These are phyloP conservation scores for Annulohypoxylon truncatum DNA, from an alignment of 2,329 filamentous ascomycete species.

Conservation along the genomic window DNA sequence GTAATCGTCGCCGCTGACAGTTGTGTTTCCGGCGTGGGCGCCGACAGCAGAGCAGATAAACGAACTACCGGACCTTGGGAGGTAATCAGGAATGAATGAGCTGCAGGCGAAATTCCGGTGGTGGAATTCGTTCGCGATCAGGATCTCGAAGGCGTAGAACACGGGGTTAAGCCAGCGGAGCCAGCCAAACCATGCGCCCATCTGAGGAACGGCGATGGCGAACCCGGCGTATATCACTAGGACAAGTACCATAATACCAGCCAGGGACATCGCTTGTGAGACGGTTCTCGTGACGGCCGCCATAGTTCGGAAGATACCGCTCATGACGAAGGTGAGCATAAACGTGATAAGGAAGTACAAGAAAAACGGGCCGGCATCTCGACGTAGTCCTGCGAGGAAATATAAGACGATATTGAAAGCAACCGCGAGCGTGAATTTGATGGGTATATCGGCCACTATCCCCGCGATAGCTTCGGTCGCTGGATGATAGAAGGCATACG, in stretches of 20 bases:
- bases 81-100: constrained; percentile 56
- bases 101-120: constrained; percentile 68
- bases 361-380: constrained; percentile 77
- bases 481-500: constrained; percentile 51
- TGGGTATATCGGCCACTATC: constrained; percentile 48
- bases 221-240: constrained; percentile 73
- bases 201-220: constrained; percentile 62
- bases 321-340: constrained; percentile 76
- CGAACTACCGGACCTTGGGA: constrained; percentile 53
- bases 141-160: constrained; percentile 77
- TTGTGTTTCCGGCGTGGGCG: constrained; percentile 63
- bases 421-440: constrained; percentile 64
- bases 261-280: constrained; percentile 65
- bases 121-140: constrained; percentile 79
- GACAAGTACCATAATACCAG: constrained; percentile 67
- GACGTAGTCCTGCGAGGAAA: constrained; percentile 61
- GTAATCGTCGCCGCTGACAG: constrained; percentile 71
- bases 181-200: constrained; percentile 81
- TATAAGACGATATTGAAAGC: constrained; percentile 69
- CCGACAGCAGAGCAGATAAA: constrained; percentile 64
- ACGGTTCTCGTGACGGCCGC: constrained; percentile 76
- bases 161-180: constrained; percentile 81
- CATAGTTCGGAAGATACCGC: constrained; percentile 73
- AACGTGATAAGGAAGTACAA: constrained; percentile 79
- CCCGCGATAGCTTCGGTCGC: constrained; percentile 36